Evolutionary conservation across 1,284 basidiomycete genomes (phyloP).

Genomic region (Trichosporon sp.): DNA sequence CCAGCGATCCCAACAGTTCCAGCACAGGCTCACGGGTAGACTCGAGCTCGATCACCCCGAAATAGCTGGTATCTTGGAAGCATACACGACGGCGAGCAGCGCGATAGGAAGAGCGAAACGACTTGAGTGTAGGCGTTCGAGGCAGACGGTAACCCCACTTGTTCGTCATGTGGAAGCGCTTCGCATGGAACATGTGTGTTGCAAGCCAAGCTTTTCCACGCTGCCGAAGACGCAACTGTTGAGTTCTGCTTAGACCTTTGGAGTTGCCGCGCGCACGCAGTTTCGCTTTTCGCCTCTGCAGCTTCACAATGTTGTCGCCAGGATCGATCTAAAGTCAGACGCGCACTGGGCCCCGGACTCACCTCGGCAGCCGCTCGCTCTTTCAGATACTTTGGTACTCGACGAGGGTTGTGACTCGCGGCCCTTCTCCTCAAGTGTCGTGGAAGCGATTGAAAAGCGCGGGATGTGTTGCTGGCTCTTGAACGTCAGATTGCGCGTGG

Average conservation of each 20-base stretch:
- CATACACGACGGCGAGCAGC: constrained; percentile 80
- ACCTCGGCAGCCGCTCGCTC: constrained; percentile 81
- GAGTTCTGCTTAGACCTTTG: constrained; percentile 41
- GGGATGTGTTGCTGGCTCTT: constrained; percentile 63
- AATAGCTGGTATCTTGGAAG: constrained; percentile 84
- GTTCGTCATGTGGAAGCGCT: constrained; percentile 87
- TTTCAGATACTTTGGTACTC: constrained; percentile 78
- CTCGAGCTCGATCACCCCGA: constrained; percentile 70
- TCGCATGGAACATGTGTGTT: constrained; percentile 92
- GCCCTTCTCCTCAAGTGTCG: constrained; percentile 84
- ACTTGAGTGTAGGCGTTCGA: constrained; percentile 80
- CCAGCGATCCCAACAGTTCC: constrained; percentile 59
- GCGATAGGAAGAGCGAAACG: constrained; percentile 82
- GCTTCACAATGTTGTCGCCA: constrained; percentile 64
- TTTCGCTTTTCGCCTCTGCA: constrained; percentile 58
- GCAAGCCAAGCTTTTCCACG: constrained; percentile 78
- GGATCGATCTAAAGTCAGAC: constrained; percentile 69
- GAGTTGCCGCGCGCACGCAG: constrained; percentile 43
- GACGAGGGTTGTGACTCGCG: constrained; percentile 85
- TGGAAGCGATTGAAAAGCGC: constrained; percentile 88
- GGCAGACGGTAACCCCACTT: constrained; percentile 89
- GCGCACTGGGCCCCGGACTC: constrained; percentile 27
- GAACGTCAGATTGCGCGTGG: constrained; percentile 43
- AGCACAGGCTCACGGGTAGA: constrained; percentile 65
- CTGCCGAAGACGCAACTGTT: constrained; percentile 45